These are phyloP conservation scores for Rhizopogon vesiculosus DNA, from an alignment of 768 basidiomycete species.

Conservation along the genomic window DNA sequence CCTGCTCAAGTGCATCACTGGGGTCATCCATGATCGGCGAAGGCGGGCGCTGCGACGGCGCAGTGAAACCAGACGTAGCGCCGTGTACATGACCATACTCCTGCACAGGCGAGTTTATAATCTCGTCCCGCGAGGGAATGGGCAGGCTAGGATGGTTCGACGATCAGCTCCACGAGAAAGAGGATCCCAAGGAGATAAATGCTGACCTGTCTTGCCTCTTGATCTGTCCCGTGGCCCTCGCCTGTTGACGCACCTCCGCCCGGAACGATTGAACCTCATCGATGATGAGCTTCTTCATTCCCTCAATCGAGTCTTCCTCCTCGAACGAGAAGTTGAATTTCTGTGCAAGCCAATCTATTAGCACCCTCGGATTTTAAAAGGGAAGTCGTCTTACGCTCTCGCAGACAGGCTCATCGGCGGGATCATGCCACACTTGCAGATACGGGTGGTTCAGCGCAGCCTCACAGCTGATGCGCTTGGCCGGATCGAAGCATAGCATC, in stretches of 20 bases:
- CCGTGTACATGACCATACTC: slow-evolving; percentile 58
- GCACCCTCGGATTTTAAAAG: not conserved
- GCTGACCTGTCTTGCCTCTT: slow-evolving; percentile 72
- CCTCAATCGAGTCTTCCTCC: slow-evolving; percentile 93
- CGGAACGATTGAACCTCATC: slow-evolving; percentile 91
- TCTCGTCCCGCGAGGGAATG: slow-evolving; percentile 78
- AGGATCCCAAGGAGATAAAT: not conserved
- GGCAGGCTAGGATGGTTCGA: slow-evolving; percentile 48
- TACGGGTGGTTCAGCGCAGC: slow-evolving; percentile 95
- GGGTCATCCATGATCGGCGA: slow-evolving; percentile 83
- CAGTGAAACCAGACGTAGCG: slow-evolving; percentile 65
- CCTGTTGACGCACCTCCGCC: slow-evolving; percentile 82
- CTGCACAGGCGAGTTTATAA: slow-evolving; percentile 68
- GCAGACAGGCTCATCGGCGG: slow-evolving; percentile 88
- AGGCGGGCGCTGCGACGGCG: slow-evolving; percentile 40
- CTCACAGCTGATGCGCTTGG: slow-evolving; percentile 93
- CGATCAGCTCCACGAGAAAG: not conserved
- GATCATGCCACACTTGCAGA: slow-evolving; percentile 96
- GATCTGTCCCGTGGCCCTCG: slow-evolving; percentile 65
- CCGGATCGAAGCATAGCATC: slow-evolving; percentile 94
- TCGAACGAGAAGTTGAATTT: slow-evolving; percentile 97
- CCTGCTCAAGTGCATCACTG: slow-evolving; percentile 79
- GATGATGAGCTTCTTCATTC: slow-evolving; percentile 95
- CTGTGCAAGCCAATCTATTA: slow-evolving; percentile 28
- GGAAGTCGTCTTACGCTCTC: slow-evolving; percentile 48